Evolutionary conservation across 306 rosid genomes (phyloP), one percentile per base, ranked within the genome.

Genomic region (Begonia peltatifolia): DNA sequence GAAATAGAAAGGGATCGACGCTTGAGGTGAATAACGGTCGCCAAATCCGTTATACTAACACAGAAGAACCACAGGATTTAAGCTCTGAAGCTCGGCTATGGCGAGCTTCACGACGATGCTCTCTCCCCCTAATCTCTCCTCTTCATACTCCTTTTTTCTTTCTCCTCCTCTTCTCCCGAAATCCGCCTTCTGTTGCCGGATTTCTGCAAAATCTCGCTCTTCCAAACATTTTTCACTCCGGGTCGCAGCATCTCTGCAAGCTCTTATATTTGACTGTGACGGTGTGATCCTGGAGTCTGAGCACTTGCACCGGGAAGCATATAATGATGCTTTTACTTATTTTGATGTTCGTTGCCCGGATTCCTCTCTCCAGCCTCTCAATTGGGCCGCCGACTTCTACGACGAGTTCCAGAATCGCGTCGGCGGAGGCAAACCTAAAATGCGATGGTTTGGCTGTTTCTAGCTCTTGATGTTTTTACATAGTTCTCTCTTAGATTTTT

Each of bases 371-470:
- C 60, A 71, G 47, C 84, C 85, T 25, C 97, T 89, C 61, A 59
- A 76, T 52, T 83, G 93, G 95, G 77, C 53, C 58, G 49, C 63
- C 10, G 74, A 86, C 3, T 90, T 90, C 74, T 86, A 90, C 57
- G 95, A 90, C 62, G 79, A 52, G 43, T 87, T 90, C 2, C 88
- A 90, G 76, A 90, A 90, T 71, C 84, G 46, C 60, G 64, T 90
- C 50, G 94, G 95, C 42, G 95, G 99, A 30, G 97, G 95, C 64
- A 86, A 86, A 52, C 97, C 99, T 57, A 90, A 90, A 83, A 90
- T 90, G 99, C 87, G 94, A 71, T 90, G 99, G 95, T 80, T 51
- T 35, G 2, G 17, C 42, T 57, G 13, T 47, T 10, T 36, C 42
- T 6, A 2, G 11, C 4, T 30, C 38, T 30, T 30, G 6, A 30